Base-by-base conservation (phyloP, 2,329 filamentous ascomycete species). In the Ceratocystis cacaofunesta region DNA sequence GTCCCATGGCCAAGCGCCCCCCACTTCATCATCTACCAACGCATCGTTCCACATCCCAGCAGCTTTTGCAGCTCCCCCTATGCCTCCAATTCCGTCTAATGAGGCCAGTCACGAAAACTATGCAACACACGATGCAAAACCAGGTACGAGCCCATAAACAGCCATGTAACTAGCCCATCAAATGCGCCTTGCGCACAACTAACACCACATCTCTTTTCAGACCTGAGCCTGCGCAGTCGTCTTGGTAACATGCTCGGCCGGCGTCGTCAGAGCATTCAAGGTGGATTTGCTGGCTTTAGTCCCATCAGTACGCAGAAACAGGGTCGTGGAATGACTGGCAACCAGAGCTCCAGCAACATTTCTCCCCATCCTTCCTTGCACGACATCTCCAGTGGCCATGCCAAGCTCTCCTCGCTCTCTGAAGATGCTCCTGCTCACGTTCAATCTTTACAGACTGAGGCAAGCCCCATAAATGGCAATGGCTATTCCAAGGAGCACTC, bases 191-290 rank as follows among this genome's bases (percentile, higher is more conserved):
- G n/a, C 28, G 10, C 8, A 8, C 48, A 52, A 6, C 48, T 52
- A 52, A 52, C 48, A 3, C 6, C 50, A 15, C 50, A 12, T 10
- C 17, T 36, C 55, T 36, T 17, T 58, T n/a, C 30, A 43, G 66
- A 66, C 60, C 52, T 46, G 25, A 65, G 68, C 41, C 46, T 69
- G n/a, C 68, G 68, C 19, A 69, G 85, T 60, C 81, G 85, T 65
- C 79, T 90, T 64, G 86, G 87, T 17, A 89, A 86, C 12, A 86
- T 89, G 77, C 80, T 89, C 57, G 81, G 83, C 32, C 79, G 85
- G 25, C 77, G 85, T 67, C 79, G 86, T 48, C 85, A 88, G 73
- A 89, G 85, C 73, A 78, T 88, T 65, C 79, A 89, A 74, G 80
- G 79, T 68, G 77, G 85, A 52, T 86, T 82, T 72, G 82, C 77